Evolutionary conservation across 1,284 basidiomycete species (phyloP).

Genomic region (Sanguinoderma infundibulare): DNA sequence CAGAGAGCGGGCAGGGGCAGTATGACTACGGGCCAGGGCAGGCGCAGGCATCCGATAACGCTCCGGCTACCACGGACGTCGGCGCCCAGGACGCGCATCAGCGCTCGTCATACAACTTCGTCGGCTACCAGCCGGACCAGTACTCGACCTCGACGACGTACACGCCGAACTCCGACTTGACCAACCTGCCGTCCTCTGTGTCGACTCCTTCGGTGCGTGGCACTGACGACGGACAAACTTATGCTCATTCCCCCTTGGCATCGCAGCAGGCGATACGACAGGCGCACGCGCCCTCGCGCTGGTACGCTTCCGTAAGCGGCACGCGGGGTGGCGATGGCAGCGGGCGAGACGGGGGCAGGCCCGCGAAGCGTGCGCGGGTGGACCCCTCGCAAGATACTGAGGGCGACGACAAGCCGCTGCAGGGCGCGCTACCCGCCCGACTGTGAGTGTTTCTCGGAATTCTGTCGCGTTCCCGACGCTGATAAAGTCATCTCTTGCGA

Average conservation of each 20-base stretch:
- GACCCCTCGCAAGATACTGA: constrained; percentile 17
- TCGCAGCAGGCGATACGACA: no score
- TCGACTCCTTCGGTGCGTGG: constrained; percentile 29
- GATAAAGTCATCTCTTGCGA: neutral
- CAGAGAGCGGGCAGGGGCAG: constrained; percentile 14
- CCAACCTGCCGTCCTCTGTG: constrained; percentile 24
- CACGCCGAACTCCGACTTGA: constrained; percentile 26
- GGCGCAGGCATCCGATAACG: constrained; percentile 23
- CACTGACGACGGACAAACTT: constrained; percentile 25
- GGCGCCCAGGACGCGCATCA: no score
- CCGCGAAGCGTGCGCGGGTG: constrained; percentile 18
- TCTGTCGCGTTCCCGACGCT: neutral
- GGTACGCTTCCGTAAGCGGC: constrained; percentile 9
- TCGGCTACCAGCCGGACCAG: constrained; percentile 27
- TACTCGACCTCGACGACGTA: constrained; percentile 19
- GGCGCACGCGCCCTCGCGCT: constrained; percentile 4
- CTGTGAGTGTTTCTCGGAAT: constrained; percentile 25
- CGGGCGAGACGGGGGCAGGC: constrained; percentile 15
- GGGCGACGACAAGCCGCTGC: constrained; percentile 27
- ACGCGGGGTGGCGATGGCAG: constrained; percentile 12
- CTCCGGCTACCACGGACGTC: constrained; percentile 26
- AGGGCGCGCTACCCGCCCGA: constrained; percentile 22
- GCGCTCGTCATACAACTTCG: constrained; percentile 28
- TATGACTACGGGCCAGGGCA: constrained; percentile 11
- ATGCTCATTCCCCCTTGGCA: constrained; percentile 11